Percentiles rank a stretch among this genome's conserved stretches.
These are phyloP conservation scores for Alloascoidea africana DNA, from an alignment of 805 yeast genomes.

Conservation along the genomic window DNA sequence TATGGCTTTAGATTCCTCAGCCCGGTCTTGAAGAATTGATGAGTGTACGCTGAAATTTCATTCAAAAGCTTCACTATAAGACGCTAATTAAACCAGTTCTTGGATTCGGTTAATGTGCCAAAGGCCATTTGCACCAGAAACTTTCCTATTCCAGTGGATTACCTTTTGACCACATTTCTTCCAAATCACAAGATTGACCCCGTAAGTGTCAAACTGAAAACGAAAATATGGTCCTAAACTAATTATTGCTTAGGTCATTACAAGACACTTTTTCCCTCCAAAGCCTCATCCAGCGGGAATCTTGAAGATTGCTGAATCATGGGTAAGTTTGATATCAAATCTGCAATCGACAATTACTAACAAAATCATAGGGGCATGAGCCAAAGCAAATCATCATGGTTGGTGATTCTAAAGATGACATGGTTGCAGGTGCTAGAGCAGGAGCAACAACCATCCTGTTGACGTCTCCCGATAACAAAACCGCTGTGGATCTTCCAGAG, in stretches of 20 bases:
- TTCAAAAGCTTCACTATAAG: conserved; percentile 12
- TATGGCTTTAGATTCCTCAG: conserved; percentile 18
- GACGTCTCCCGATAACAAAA: conserved; percentile 32
- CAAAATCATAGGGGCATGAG: conserved; percentile 13
- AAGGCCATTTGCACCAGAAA: conserved; percentile 55
- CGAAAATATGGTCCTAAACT: no score
- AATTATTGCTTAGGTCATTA: conserved; percentile 22
- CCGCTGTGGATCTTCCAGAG: conserved; percentile 22
- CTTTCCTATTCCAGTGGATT: conserved; percentile 35
- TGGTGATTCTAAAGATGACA: conserved; percentile 61
- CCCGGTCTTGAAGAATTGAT: conserved; percentile 30
- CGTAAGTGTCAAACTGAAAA: conserved; percentile 6
- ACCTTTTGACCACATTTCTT: conserved; percentile 30
- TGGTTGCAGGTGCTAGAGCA: conserved; percentile 47
- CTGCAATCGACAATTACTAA: background rate
- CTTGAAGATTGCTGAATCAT: conserved; percentile 32
- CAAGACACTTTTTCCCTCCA: conserved; percentile 52
- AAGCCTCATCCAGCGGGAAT: conserved; percentile 57
- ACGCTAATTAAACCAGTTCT: conserved; percentile 9
- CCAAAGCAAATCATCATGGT: conserved; percentile 46
- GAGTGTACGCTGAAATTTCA: conserved; percentile 12
- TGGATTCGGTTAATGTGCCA: conserved; percentile 18
- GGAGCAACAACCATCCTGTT: conserved; percentile 44
- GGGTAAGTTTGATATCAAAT: conserved; percentile 18
- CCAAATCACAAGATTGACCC: conserved; percentile 30